Conservation (phyloP, 108 stramenopile species). For the Cylindrotheca fusiformis region DNA sequence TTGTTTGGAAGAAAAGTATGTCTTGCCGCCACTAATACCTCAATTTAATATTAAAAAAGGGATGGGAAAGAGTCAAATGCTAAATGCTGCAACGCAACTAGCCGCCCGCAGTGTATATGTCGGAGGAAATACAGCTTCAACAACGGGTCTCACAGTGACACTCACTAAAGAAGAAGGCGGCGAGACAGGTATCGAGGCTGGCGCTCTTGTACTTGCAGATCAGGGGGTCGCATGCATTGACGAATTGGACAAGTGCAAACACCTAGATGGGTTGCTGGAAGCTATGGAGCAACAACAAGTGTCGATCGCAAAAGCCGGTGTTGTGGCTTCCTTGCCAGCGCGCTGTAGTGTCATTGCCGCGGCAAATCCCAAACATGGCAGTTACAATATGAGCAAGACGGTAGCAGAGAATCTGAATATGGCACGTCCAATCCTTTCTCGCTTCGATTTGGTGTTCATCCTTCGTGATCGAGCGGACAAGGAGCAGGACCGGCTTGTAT, state of each 20-base stretch:
- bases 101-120: constrained; percentile 95
- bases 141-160: constrained; percentile 90
- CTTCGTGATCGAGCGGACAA: constrained; percentile 90
- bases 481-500: constrained; percentile 87
- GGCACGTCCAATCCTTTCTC: constrained; percentile 91
- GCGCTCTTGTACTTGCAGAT: constrained; percentile 95
- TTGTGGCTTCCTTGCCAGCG: constrained; percentile 86
- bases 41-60: constrained; percentile 52
- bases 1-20: no score
- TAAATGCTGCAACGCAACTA: constrained; percentile 86
- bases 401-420: constrained; percentile 94
- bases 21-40: no score
- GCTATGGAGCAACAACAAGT: constrained; percentile 99
- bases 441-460: constrained; percentile 98
- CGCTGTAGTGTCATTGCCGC: constrained; percentile 96
- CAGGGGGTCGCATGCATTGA: constrained; percentile 98
- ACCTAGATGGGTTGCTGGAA: constrained; percentile 92
- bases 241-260: constrained; percentile 98
- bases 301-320: constrained; percentile 96
- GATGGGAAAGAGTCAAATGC: constrained; percentile 97
- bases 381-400: constrained; percentile 89
- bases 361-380: constrained; percentile 96
- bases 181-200: constrained; percentile 93
- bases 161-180: constrained; percentile 89
- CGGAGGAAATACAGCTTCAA: constrained; percentile 95